Conservation (phyloP, 2,329 filamentous ascomycete genomes). For the Colletotrichum orbiculare region DNA sequence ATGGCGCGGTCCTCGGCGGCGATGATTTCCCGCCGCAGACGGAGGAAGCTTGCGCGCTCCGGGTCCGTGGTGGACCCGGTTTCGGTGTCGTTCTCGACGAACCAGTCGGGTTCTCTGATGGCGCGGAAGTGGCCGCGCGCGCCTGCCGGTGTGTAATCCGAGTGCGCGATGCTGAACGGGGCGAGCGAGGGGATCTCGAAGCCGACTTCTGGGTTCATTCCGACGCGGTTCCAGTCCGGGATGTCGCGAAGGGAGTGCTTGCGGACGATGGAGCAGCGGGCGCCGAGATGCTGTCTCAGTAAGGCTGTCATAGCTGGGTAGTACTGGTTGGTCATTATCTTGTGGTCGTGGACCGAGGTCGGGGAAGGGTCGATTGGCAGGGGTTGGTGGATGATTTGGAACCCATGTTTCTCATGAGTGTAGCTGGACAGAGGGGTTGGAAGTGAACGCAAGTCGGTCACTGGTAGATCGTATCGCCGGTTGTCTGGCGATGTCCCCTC, state of each 20-base stretch:
- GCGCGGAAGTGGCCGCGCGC: conserved; percentile 26
- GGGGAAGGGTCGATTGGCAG: conserved; percentile 12
- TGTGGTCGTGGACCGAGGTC: conserved; percentile 10
- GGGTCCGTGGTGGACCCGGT: not conserved
- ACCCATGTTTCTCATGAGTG: conserved; percentile 17
- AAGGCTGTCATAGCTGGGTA: conserved; percentile 21
- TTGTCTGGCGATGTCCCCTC: conserved; percentile 24
- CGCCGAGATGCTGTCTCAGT: conserved; percentile 7
- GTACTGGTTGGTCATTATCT: conserved; percentile 6
- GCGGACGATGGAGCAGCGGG: conserved; percentile 11
- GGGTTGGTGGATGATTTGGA: conserved; percentile 12
- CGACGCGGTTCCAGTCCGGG: conserved; percentile 6
- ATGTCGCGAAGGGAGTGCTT: conserved; percentile 26
- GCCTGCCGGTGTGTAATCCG: conserved; percentile 23
- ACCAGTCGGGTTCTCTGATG: conserved; percentile 16
- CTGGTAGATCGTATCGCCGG: conserved; percentile 13
- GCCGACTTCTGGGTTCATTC: conserved; percentile 23
- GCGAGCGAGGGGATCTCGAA: conserved; percentile 18
- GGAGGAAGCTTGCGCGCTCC: conserved; percentile 7
- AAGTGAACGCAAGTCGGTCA: conserved; percentile 15
- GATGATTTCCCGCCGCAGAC: conserved; percentile 14
- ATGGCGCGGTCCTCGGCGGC: conserved; percentile 22
- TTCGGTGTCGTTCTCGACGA: not conserved
- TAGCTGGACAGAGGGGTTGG: conserved; percentile 4
- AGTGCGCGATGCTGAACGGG: conserved; percentile 23